Base-by-base conservation (phyloP, 441 rosid species). In the Mallotus repandus region DNA sequence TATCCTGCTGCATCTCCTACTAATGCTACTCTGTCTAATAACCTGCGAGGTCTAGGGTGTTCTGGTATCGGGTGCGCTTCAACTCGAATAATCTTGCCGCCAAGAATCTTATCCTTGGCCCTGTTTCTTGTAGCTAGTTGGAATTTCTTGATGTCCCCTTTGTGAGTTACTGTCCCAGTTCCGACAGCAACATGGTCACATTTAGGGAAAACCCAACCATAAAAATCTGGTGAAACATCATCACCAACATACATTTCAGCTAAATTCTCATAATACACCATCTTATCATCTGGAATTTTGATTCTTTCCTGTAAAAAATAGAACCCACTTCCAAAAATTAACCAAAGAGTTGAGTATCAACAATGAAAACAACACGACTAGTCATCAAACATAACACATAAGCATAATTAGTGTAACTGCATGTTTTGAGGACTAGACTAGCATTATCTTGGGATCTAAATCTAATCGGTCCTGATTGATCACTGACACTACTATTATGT, bases 121-220 rank as follows among this genome's bases (percentile, higher is more conserved):
- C 97, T 81, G 87, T 92, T 94, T 50, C 97, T 78, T 0, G 97
- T 94, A 1, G 98, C 95, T 0, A 84, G 79, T 79, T 92, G 98
- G 81, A 92, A 94, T 86, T 89, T 92, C 84, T 94, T 92, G 83
- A 94, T 90, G 75, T 92, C 97, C 10, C 95, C 88, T 80, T 94
- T 94, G 88, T 92, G 94, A 19, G 97, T 90, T 53, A 94, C 97
- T 0, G 97, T 94, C 49, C 97, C 97, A 3, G 98, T 92, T 67
- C 98, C 98, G 9, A 94, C 98, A 13, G 97, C 97, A 49, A 94
- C 97, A 15, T 94, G 98, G 81, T 94, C 97, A 11, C 91, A 92
- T 77, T 92, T 94, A 29, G 98, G 98, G 88, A 94, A 94, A 48
- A 94, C 98, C 97, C 98, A 94, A 1, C 97, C 95, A 55, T 94